phyloP scores from a whole-genome alignment of 2,329 filamentous ascomycete genomes.

The Cyphellophora europaea region DNA sequence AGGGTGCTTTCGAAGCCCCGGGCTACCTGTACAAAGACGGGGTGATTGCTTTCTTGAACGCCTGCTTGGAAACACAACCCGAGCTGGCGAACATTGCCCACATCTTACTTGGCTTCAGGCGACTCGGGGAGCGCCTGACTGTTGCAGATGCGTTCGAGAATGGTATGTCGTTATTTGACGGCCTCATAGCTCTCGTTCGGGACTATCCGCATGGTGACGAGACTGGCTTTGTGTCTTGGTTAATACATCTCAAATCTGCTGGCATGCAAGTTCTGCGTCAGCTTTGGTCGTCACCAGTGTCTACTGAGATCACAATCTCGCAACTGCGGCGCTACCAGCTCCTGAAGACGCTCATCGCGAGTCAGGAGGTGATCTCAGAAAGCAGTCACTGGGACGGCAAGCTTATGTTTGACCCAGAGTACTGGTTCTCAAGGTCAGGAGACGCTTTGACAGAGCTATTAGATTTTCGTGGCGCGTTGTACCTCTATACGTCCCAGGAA shows the following conservation, averaged over 20 bases:
- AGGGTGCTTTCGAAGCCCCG: constrained; percentile 57
- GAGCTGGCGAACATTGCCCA: constrained; percentile 82
- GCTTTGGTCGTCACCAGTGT: constrained; percentile 76
- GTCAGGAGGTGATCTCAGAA: constrained; percentile 60
- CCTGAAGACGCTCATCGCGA: constrained; percentile 65
- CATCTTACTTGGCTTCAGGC: constrained; percentile 78
- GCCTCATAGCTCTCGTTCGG: constrained; percentile 62
- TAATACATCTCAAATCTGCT: constrained; percentile 59
- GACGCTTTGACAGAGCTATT: constrained; percentile 69
- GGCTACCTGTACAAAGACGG: constrained; percentile 75
- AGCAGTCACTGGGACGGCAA: constrained; percentile 66
- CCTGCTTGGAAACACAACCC: constrained; percentile 65
- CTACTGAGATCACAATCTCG: constrained; percentile 61
- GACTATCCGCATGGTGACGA: constrained; percentile 58
- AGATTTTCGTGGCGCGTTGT: constrained; percentile 61
- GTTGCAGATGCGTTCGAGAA: constrained; percentile 54
- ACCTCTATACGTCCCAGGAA: constrained; percentile 80
- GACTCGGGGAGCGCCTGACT: constrained; percentile 46
- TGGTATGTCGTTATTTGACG: constrained; percentile 72
- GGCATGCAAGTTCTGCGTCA: constrained; percentile 66
- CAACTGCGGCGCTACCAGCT: constrained; percentile 75
- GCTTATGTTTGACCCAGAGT: constrained; percentile 50
- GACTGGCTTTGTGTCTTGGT: constrained; percentile 55
- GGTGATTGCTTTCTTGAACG: constrained; percentile 76
- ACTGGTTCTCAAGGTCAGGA: constrained; percentile 60